Evolutionary conservation across 2,329 filamentous ascomycete genomes (phyloP), one percentile per base, ranked within the genome.

Genomic region (Phyllosticta ampelicida): DNA sequence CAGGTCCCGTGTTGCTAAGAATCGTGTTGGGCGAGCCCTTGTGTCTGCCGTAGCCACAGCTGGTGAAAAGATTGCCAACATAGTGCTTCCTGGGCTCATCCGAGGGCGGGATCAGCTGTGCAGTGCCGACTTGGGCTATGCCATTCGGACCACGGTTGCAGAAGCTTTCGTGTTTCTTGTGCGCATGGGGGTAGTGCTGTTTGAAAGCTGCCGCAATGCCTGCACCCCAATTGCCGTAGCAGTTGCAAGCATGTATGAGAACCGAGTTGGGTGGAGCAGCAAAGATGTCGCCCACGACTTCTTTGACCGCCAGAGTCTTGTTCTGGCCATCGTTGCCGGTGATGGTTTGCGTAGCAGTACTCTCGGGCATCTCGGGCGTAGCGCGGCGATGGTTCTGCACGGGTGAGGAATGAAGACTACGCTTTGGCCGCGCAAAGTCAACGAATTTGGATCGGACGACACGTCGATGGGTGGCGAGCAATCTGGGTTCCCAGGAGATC

Each of bases 231-330:
- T 64, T 65, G 5, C 82, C 82, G 61, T 75, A 68, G 54, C 76
- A 77, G 66, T 85, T 85, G 70, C 81, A 84, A 11, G 82, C 80
- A 66, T 85, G 82, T 59, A 83, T 75, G 16, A 85, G 68, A 16
- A 80, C 72, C 20, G 75, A 71, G 55, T 73, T 68, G 30, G 74
- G 65, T 0, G 80, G 80, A 0, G 78, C 78, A 44, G 73, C 65
- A 65, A 84, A 83, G 48, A 85, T 73, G 64, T 81, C 71, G 55
- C 79, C 79, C 51, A 57, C 61, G 23, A 61, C 51, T 56, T 68
- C 66, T 8, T 44, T 60, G 48, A 65, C 36, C 6, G n/a, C 48
- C 19, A 58, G 29, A 5, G 30, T 58, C 30, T 21, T 20, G 6
- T 2, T 20, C 9, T 51, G 18, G 19, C 19, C 13, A 19, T 21